These are phyloP conservation scores for Sphagnum tenellum DNA, from an alignment of 225 moss, liverwort and hornwort genomes.

Conservation along the genomic window DNA sequence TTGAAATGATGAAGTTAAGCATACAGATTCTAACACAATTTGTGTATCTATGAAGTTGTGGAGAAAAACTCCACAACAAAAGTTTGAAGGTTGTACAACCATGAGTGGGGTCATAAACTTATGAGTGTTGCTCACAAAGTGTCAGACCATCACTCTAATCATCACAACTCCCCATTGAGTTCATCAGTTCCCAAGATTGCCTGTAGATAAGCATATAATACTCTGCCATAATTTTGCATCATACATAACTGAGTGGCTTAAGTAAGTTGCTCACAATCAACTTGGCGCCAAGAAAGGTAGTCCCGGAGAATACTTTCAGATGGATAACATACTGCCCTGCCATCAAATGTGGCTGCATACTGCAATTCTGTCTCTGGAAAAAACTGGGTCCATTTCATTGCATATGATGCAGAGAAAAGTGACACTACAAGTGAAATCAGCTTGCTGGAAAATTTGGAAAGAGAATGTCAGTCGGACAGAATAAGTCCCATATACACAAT, in stretches of 20 bases:
- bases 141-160: too few species aligned
- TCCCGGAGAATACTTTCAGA: constrained; percentile 63
- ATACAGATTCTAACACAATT: too few species aligned
- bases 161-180: too few species aligned
- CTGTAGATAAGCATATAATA: too few species aligned
- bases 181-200: too few species aligned
- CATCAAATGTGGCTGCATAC: constrained; percentile 78
- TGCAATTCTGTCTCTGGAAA: constrained; percentile 46
- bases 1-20: too few species aligned
- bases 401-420: constrained; percentile 72
- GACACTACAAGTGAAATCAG: constrained; percentile 66
- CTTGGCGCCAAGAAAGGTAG: constrained; percentile 90
- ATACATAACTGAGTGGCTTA: not conserved
- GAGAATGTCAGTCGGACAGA: not conserved
- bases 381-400: constrained; percentile 67
- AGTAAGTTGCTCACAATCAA: constrained; percentile 58
- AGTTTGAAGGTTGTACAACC: too few species aligned
- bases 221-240: too few species aligned
- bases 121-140: too few species aligned
- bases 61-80: too few species aligned
- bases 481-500: not conserved
- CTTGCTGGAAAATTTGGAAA: constrained; percentile 50
- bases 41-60: too few species aligned
- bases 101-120: too few species aligned
- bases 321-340: constrained; percentile 82